Percentiles rank a stretch among this genome's conserved stretches.
These are phyloP conservation scores for Candida pseudoglaebosa DNA, from an alignment of 805 yeast genomes.

Conservation along the genomic window DNA sequence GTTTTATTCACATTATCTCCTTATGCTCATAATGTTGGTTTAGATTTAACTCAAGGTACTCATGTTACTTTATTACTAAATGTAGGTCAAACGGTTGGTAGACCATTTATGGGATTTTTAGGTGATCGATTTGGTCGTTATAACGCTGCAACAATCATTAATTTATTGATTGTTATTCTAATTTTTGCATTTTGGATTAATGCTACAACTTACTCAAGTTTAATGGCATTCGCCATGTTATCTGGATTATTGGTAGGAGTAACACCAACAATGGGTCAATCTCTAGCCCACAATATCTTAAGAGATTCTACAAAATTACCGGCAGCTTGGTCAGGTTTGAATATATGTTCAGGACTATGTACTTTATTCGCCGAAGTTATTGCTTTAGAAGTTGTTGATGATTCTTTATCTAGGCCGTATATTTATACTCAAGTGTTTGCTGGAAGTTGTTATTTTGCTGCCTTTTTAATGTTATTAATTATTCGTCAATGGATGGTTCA, in stretches of 20 bases:
- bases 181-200: slow-evolving; percentile 38
- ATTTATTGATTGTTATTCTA: slow-evolving; percentile 22
- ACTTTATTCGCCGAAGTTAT: slow-evolving; percentile 50
- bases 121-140: slow-evolving; percentile 48
- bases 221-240: slow-evolving; percentile 27
- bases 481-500: slow-evolving; percentile 52
- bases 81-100: slow-evolving; percentile 46
- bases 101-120: slow-evolving; percentile 44
- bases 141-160: slow-evolving; percentile 26
- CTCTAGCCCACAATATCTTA: slow-evolving; percentile 22
- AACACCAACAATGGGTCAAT: slow-evolving; percentile 23
- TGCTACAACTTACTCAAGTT: slow-evolving; percentile 26
- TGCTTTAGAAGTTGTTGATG: slow-evolving; percentile 43
- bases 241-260: slow-evolving; percentile 31
- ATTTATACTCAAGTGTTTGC: slow-evolving; percentile 58
- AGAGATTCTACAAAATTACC: slow-evolving; percentile 22
- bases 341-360: slow-evolving; percentile 27
- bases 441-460: slow-evolving; percentile 46
- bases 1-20: slow-evolving; percentile 35
- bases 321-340: slow-evolving; percentile 38
- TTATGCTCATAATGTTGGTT: slow-evolving; percentile 43
- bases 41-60: slow-evolving; percentile 28
- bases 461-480: slow-evolving; percentile 39
- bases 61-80: slow-evolving; percentile 33
- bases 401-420: slow-evolving; percentile 37